phyloP scores from a whole-genome alignment of 352 stramenopile genomes.

The Phytophthora sp. region DNA sequence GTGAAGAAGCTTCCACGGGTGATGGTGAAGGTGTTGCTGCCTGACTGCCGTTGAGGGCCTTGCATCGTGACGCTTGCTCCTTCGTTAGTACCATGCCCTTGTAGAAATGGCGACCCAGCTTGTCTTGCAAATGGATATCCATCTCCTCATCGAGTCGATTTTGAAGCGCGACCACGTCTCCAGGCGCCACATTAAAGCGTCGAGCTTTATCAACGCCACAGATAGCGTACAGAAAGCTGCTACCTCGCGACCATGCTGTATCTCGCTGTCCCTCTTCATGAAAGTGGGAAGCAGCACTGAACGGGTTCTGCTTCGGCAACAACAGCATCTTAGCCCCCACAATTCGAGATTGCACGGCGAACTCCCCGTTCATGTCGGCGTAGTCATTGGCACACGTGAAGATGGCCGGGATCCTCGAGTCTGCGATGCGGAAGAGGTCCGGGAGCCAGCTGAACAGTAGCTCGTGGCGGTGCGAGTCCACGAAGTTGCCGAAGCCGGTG shows the following conservation, averaged over 20 bases:
- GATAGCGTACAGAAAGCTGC: conserved; percentile 75
- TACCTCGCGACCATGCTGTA: conserved; percentile 68
- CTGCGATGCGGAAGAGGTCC: conserved; percentile 61
- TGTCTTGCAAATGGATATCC: conserved; percentile 61
- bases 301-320: conserved; percentile 73
- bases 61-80: conserved; percentile 65
- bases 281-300: conserved; percentile 73
- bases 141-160: conserved; percentile 53
- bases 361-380: conserved; percentile 81
- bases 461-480: conserved; percentile 53
- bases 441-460: conserved; percentile 79
- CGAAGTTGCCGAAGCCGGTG: conserved; percentile 82
- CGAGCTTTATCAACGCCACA: conserved; percentile 45
- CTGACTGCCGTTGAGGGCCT: conserved; percentile 33
- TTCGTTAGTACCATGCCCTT: conserved; percentile 69
- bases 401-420: conserved; percentile 56
- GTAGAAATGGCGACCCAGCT: conserved; percentile 62
- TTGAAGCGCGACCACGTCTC: conserved; percentile 42
- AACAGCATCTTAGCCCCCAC: conserved; percentile 69
- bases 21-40: no score
- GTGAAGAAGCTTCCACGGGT: not conserved
- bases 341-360: conserved; percentile 67
- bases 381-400: conserved; percentile 86
- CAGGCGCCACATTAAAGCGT: conserved; percentile 12
- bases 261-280: conserved; percentile 73